A percentile compares a stretch with the other conserved stretches of the same genome.
phyloP scores from a whole-genome alignment of 148 eudicot species.

The Rhododendron ferrugineum region DNA sequence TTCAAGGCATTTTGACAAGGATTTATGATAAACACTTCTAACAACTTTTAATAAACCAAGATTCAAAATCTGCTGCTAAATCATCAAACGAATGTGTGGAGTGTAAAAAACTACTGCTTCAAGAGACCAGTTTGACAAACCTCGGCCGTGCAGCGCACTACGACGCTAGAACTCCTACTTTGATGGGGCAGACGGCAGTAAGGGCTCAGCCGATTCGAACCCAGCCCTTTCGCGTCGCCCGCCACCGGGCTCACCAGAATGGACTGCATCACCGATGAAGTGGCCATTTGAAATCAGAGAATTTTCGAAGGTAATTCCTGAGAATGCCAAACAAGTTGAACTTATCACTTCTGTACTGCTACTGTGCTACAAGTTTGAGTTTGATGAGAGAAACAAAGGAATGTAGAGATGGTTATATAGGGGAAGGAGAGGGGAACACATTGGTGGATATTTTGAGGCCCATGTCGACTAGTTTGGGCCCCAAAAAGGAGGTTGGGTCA shows the following conservation, averaged over 20 bases:
- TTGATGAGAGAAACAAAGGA: not conserved
- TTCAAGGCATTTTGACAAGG: no score
- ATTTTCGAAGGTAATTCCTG: no score
- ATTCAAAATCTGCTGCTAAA: no score
- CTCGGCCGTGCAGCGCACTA: constrained; percentile 32
- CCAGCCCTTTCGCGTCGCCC: not conserved
- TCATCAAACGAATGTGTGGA: no score
- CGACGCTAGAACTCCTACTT: constrained; percentile 12
- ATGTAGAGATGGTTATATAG: not conserved
- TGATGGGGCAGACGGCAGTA: constrained; percentile 7
- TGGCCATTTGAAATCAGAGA: not conserved
- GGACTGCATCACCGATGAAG: constrained; percentile 33
- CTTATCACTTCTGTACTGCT: no score
- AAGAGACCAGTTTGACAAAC: not conserved
- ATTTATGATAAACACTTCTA: no score
- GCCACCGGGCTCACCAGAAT: constrained; percentile 16
- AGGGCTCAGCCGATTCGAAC: not conserved
- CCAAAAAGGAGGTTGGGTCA: not conserved
- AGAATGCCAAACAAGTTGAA: no score
- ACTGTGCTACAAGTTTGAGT: not conserved
- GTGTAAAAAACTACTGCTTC: no score
- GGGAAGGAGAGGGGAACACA: not conserved
- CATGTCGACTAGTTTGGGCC: constrained; percentile 9
- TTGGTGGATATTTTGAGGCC: constrained; percentile 18
- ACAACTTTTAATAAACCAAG: no score